A percentile compares a stretch with the other conserved stretches of the same genome.
phyloP scores from a whole-genome alignment of 805 yeast genomes.

The Kurtzmaniella fragi region DNA sequence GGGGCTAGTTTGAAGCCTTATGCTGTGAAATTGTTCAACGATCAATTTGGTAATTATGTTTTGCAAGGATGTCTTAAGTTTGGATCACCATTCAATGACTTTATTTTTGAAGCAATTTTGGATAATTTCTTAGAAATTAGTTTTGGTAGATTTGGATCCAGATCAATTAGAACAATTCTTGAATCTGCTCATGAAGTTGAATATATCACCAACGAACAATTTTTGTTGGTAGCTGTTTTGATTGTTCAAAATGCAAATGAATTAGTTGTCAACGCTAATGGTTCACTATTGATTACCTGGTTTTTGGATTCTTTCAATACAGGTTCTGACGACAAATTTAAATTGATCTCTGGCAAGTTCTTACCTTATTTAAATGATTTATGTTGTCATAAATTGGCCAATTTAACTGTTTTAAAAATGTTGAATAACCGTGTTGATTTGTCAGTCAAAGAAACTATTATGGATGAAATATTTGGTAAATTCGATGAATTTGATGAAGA shows the following conservation, averaged over 20 bases:
- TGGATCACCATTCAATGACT: slow-evolving; percentile 83
- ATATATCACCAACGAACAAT: slow-evolving; percentile 51
- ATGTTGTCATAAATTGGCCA: slow-evolving; percentile 80
- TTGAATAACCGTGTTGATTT: slow-evolving; percentile 64
- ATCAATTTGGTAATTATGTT: slow-evolving; percentile 95
- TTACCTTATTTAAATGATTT: slow-evolving; percentile 57
- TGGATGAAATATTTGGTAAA: slow-evolving; percentile 63
- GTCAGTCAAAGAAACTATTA: slow-evolving; percentile 53
- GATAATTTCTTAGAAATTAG: slow-evolving; percentile 76
- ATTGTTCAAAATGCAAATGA: slow-evolving; percentile 75
- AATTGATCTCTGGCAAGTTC: slow-evolving; percentile 57
- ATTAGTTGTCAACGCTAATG: slow-evolving; percentile 78
- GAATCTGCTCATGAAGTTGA: slow-evolving; percentile 52
- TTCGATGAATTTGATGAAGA: slow-evolving; percentile 19
- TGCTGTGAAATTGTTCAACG: slow-evolving; percentile 80
- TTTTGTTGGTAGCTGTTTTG: slow-evolving; percentile 66
- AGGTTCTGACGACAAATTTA: slow-evolving; percentile 54
- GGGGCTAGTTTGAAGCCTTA: slow-evolving; percentile 71
- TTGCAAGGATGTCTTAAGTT: slow-evolving; percentile 91
- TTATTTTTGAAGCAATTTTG: slow-evolving; percentile 78
- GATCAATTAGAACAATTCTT: slow-evolving; percentile 89
- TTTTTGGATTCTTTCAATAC: slow-evolving; percentile 66
- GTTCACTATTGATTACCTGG: slow-evolving; percentile 90
- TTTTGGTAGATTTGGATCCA: slow-evolving; percentile 88
- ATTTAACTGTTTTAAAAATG: slow-evolving; percentile 74